Base-by-base conservation (phyloP, 2,329 filamentous ascomycete species). In the Neopestalotiopsis rosae region DNA sequence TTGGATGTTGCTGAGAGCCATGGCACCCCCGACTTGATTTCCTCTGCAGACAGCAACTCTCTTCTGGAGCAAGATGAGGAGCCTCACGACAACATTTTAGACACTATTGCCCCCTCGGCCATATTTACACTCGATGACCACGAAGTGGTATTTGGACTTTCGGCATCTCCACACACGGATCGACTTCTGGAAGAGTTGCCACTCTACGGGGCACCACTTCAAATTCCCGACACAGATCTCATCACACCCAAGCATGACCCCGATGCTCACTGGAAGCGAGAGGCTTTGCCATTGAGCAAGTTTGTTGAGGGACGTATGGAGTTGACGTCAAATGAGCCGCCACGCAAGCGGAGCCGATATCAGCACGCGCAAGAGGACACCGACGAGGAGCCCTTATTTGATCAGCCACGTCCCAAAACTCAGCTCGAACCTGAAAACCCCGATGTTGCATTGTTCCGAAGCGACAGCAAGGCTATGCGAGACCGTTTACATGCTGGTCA, bases 401-500 rank as follows among this genome's bases (percentile, higher is more conserved):
- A 76, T 13, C 74, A 72, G 17, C 72, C 76, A 28, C 74, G 71
- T n/a, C 75, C 72, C 24, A 74, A 72, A 57, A 75, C 75, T 38
- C 79, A 88, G 57, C 77, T 95, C 9, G 86, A 88, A 1, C 91
- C 94, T 0, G 89, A 92, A 71, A 91, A 92, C 72, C 89, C 86
- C 1, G 89, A 93, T 69, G 94, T 98, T 69, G 95, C 95, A 1
- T 84, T 99, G 0, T 99, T 99, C 81, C 90, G 93, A 71, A 90
- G 94, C 0, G 93, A 97, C 70, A 95, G 97, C 83, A 97, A 95
- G 79, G 88, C 91, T 67, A 94, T 98, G 56, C 90, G 95, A 68
- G 95, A 98, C 77, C 89, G 96, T 17, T 88, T 99, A 5, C 94
- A 98, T 77, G 93, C 94, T 10, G 93, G 93, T 9, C 95, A 98